Evolutionary conservation across 306 rosid genomes (phyloP), one percentile per base, ranked within the genome.

Genomic region (Hippophae rhamnoides): DNA sequence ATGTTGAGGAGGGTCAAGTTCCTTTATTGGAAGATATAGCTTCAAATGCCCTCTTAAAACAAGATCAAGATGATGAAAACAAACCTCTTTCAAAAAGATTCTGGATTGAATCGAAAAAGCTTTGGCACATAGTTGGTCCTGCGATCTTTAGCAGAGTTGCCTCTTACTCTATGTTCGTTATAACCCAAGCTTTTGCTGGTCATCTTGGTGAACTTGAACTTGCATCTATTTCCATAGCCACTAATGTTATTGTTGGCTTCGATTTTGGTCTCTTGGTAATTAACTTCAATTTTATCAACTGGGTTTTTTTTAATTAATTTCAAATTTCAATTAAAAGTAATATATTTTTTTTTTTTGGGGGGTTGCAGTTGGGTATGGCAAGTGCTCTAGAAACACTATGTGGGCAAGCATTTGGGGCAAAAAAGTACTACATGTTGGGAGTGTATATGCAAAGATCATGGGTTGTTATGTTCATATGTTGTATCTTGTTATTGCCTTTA

Each of bases 71-170:
- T 8, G 57, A 23, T 13, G 57, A 53, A 3, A 2, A 53, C 10
- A 6, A 13, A 10, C 3, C 0, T 23, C 41, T 53, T 27, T 2
- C 57, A 0, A 23, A 9, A 27, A 53, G 12, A 18, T 14, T 53
- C 6, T 25, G 57, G 57, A 53, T 53, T 9, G 57, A 44, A 41
- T 60, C 64, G 38, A 60, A 60, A 41, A 60, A 60, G 64, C 64
- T 60, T n/a, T 60, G 64, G 64, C 42, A 60, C 11, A 60, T 60
- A 44, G 62, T 58, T 40, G 62, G 62, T 8, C 62, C 62, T 41
- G 47, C 62, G 43, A 58, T 58, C 47, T 42, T 58, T 41, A 58
- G 62, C 31, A 38, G 62, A 38, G 18, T 58, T 44, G 25, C 62
- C 11, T 43, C 62, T 14, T 58, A 58, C 47, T 58, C 62, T 11